These are phyloP conservation scores for Suillus americanus DNA, from an alignment of 768 basidiomycete genomes.

Conservation along the genomic window DNA sequence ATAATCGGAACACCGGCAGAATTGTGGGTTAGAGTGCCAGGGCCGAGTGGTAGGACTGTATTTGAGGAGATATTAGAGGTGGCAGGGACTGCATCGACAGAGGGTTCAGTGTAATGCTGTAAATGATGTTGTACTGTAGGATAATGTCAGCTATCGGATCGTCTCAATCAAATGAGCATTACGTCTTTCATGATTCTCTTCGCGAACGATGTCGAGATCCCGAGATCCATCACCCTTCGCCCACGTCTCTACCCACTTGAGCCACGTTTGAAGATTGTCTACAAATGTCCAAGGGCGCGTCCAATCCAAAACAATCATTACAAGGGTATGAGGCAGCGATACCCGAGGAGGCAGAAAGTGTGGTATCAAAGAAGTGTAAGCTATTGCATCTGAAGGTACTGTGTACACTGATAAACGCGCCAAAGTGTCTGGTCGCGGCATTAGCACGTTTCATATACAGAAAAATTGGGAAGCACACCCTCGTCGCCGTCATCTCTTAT, in stretches of 20 bases:
- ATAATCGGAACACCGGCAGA: conserved; percentile 81
- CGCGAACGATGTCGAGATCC: conserved; percentile 71
- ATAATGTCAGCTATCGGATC: conserved; percentile 8
- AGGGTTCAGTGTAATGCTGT: conserved; percentile 88
- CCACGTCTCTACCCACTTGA: conserved; percentile 85
- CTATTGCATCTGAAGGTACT: conserved; percentile 76
- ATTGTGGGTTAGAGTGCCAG: conserved; percentile 87
- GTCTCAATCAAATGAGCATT: conserved; percentile 31
- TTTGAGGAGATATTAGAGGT: conserved; percentile 57
- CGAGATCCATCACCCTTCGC: conserved; percentile 63
- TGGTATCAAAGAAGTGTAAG: conserved; percentile 72
- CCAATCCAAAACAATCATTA: conserved; percentile 92
- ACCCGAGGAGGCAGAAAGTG: conserved; percentile 75
- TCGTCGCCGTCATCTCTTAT: conserved; percentile 92
- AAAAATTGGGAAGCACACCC: conserved; percentile 49
- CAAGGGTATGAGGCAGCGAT: conserved; percentile 66
- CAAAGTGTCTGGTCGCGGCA: conserved; percentile 62
- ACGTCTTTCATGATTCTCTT: conserved; percentile 85
- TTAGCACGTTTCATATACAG: conserved; percentile 4
- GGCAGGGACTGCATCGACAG: conserved; percentile 60
- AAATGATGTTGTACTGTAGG: conserved; percentile 78
- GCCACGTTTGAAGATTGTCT: conserved; percentile 81
- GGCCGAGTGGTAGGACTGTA: conserved; percentile 80
- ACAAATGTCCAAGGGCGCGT: conserved; percentile 92
- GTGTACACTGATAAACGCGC: conserved; percentile 89